phyloP scores from a whole-genome alignment of 2,329 filamentous ascomycete species.

The Cadophora malorum region DNA sequence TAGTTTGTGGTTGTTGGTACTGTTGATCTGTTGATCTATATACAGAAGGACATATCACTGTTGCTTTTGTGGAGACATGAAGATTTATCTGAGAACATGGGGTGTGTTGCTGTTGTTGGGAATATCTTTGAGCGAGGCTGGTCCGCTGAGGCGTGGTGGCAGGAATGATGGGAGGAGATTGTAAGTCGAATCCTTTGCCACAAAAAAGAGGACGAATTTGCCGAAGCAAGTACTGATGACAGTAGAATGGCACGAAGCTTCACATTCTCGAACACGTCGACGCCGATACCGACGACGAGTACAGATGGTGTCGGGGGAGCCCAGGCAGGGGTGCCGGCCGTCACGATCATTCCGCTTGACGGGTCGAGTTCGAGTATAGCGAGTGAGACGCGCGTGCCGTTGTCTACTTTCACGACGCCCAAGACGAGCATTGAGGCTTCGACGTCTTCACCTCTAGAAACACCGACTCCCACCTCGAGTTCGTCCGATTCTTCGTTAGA shows the following conservation, averaged over 20 bases:
- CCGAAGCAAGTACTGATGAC: not conserved
- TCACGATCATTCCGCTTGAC: constrained; percentile 29
- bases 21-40: not conserved
- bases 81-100: not conserved
- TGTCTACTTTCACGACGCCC: constrained; percentile 8
- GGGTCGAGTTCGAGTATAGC: not conserved
- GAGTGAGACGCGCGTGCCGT: not conserved
- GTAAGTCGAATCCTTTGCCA: constrained; percentile 24
- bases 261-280: constrained; percentile 29
- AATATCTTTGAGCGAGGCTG: constrained; percentile 26
- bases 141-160: constrained; percentile 35
- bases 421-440: constrained; percentile 3
- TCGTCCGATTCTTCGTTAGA: not conserved
- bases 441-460: not conserved
- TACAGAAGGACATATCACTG: not conserved
- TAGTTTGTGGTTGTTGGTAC: not conserved
- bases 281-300: constrained; percentile 15
- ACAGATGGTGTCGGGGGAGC: not conserved
- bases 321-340: not conserved
- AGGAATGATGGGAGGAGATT: constrained; percentile 18
- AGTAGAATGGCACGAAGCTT: constrained; percentile 26
- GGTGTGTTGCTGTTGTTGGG: not conserved
- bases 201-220: no score
- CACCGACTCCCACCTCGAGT: not conserved
- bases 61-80: not conserved